Evolutionary conservation across 2,329 filamentous ascomycete genomes (phyloP), one percentile per base, ranked within the genome.

Genomic region (Plenodomus lindquistii): DNA sequence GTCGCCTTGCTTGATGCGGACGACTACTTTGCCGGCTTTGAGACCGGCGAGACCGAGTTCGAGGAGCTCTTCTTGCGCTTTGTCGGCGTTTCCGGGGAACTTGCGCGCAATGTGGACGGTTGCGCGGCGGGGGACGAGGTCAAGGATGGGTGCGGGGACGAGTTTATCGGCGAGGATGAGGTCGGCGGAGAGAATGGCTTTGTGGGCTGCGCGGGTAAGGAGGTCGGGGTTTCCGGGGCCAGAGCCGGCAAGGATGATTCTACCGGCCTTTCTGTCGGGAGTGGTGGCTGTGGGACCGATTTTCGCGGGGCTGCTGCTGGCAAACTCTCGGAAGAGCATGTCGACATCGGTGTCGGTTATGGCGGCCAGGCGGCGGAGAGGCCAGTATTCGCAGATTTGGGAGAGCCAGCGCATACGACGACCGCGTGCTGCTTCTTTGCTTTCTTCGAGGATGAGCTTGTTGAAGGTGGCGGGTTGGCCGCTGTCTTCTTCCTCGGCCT

Each of bases 361-460:
- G 35, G 81, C 80, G 7, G 91, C 91, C 1, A 99, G 81, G 16
- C 89, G 84, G 55, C 85, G 86, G 20, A 99, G 79, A 1, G 94
- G 92, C 94, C 94, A 99, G 75, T 99, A 99, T 77, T 99, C 94
- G 79, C 94, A 99, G 43, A 99, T 91, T 70, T 99, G 94, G 17
- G 88, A 85, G 1, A 99, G 79, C 94, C 94, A 99, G 48, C 94
- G 84, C 79, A 96, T 92, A 42, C 94, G 83, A 50, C 93, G 81
- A 18, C 83, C 91, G 67, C 91, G 91, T 15, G 85, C 83, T 2
- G 86, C 86, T 50, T 88, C 86, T 1, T 82, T 75, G 63, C 94
- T 90, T 37, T 86, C 84, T 39, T 89, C 86, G 0, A 81, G 83
- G 6, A 97, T 81, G 3, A 99, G 79, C 52, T 82, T 85, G 72